Evolutionary conservation across 2,329 filamentous ascomycete genomes (phyloP), one percentile per base, ranked within the genome.

Genomic region (Helotiales sp.): DNA sequence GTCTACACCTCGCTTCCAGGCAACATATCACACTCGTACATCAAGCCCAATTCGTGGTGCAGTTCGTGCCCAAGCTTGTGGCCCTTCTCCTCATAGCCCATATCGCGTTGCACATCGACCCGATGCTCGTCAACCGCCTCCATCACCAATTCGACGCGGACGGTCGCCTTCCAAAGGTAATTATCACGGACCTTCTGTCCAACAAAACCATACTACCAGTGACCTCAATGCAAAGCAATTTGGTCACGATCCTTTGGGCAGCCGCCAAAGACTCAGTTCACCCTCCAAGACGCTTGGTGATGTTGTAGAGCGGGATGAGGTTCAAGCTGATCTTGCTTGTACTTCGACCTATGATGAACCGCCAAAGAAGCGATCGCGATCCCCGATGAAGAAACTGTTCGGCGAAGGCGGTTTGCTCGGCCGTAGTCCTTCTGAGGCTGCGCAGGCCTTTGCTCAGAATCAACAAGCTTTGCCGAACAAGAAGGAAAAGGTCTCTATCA

Each of bases 301-400:
- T 49, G 55, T 64, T n/a, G 51, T 55, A 13, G 66, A 66, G 52
- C 60, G 44, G 13, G 61, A 66, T 30, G 66, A 64, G 44, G 13
- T 24, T n/a, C 38, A 52, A 22, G 36, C 5, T 30, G 30, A 54
- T 10, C 42, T 27, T 33, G 34, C 17, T 27, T 30, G 40, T 19
- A 34, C 52, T 27, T 36, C 34, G 15, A 19, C 13, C 10, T 54
- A 49, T 15, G n/a, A n/a, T n/a, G n/a, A n/a, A n/a, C 52, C 61
- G 24, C 63, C 63, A 17, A 58, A 63, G 24, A 67, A 66, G 52
- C 55, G 69, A 46, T 67, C 69, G 13, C 67, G 69, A 6, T 72
- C 69, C 9, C 69, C 70, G 3, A 69, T 70, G 67, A 72, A 72
- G 49, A 71, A 69, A 55, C 65, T 72, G 66, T 71, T 71, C 52